These are phyloP conservation scores for Cyberlindnera americana DNA, from an alignment of 805 yeast species.

Conservation along the genomic window DNA sequence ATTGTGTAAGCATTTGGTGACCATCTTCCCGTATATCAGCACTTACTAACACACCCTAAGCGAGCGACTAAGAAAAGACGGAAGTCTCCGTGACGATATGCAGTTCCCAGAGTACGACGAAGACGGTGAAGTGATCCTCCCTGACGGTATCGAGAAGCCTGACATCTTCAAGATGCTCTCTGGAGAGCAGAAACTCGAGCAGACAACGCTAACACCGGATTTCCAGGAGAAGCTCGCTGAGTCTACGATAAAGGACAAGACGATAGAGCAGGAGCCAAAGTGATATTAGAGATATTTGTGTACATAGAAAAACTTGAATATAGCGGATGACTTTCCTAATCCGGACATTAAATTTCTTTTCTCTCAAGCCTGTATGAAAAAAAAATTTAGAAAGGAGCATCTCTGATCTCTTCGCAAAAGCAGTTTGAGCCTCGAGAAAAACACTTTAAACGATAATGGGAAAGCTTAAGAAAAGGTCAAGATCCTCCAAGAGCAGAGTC, in stretches of 20 bases:
- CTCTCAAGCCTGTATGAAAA: not conserved
- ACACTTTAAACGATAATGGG: too few species aligned
- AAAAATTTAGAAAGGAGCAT: conserved; percentile 1
- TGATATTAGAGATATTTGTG: too few species aligned
- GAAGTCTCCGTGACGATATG: conserved; percentile 58
- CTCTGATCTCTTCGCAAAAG: not conserved
- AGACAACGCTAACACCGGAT: conserved; percentile 13
- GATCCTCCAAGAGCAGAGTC: conserved; percentile 39
- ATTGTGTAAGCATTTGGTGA: conserved; percentile 50
- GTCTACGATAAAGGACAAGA: too few species aligned
- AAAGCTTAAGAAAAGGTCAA: conserved; percentile 66
- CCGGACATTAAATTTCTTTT: conserved; percentile 1
- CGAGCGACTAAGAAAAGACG: conserved; percentile 63
- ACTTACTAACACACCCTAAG: conserved; percentile 28
- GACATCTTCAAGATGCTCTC: conserved; percentile 10
- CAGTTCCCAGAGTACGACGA: conserved; percentile 50
- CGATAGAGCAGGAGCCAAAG: too few species aligned
- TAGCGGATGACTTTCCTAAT: too few species aligned
- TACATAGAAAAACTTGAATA: too few species aligned
- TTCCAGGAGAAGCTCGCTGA: conserved; percentile 6
- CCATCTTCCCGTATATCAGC: not conserved
- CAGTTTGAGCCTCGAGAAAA: too few species aligned
- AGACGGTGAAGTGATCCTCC: conserved; percentile 35
- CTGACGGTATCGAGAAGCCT: conserved; percentile 21
- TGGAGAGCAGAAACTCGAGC: conserved; percentile 13